These are phyloP conservation scores for Paragyromitra xinjiangensis DNA, from an alignment of 495 filamentous ascomycete genomes.

Conservation along the genomic window DNA sequence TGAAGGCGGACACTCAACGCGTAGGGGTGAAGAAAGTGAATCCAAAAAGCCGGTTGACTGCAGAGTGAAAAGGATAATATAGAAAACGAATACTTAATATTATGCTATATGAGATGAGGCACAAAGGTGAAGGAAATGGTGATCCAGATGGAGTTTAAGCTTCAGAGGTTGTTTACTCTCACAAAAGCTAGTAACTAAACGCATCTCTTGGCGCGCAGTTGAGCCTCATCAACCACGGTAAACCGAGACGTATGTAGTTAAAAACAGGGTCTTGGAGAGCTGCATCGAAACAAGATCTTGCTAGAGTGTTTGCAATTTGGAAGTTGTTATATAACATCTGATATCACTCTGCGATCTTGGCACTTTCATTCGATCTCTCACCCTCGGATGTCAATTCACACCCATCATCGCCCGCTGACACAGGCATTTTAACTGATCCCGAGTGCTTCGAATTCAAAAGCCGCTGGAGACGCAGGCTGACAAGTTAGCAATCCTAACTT, in stretches of 20 bases:
- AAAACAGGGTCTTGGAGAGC: not conserved
- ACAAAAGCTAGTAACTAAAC: not conserved
- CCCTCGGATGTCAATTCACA: not conserved
- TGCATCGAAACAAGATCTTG: not conserved
- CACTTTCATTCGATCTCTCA: not conserved
- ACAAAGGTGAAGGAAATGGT: not conserved
- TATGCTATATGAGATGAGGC: slow-evolving; percentile 4
- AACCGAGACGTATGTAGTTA: not conserved
- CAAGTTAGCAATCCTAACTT: slow-evolving; percentile 5
- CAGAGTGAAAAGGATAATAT: not conserved
- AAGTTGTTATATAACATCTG: not conserved
- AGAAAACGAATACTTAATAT: not conserved
- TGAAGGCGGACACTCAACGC: not conserved
- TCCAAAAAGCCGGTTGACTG: not conserved
- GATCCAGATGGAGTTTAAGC: not conserved
- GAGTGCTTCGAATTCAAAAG: slow-evolving; percentile 31
- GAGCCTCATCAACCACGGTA: not conserved
- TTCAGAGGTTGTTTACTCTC: not conserved
- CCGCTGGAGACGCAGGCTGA: slow-evolving; percentile 9
- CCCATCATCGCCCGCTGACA: not conserved
- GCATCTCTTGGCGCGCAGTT: not conserved
- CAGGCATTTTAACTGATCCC: not conserved
- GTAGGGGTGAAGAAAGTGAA: not conserved
- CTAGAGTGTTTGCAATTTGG: slow-evolving; percentile 1
- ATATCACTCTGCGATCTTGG: not conserved